These are phyloP conservation scores for Xerocomus nothofagi DNA, from an alignment of 1,284 basidiomycete species.

Conservation along the genomic window DNA sequence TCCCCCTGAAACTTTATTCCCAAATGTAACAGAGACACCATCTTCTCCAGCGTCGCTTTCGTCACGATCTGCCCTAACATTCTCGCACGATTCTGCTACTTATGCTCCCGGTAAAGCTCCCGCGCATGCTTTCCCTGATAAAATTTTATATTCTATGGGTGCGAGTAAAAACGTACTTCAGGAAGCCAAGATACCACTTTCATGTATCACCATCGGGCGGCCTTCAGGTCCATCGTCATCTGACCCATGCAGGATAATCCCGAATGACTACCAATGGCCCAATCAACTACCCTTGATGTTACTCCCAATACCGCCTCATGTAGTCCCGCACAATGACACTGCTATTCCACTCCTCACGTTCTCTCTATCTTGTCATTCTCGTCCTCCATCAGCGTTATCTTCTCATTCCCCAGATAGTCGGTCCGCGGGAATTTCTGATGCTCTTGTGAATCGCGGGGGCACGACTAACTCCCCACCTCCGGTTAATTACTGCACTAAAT, in stretches of 20 bases:
- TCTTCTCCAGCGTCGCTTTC: background rate
- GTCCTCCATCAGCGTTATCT: background rate
- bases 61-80: background rate
- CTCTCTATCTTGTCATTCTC: background rate
- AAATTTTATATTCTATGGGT: background rate
- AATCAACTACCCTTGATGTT: background rate
- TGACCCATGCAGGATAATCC: background rate
- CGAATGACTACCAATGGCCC: background rate
- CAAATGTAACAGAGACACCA: background rate
- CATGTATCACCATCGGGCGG: background rate
- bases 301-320: background rate
- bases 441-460: background rate
- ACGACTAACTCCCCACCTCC: background rate
- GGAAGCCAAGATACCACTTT: background rate
- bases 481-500: slow-evolving; percentile 12
- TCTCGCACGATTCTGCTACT: background rate
- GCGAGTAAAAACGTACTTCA: background rate
- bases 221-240: background rate
- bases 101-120: background rate
- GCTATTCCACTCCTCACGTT: background rate
- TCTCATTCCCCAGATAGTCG: background rate
- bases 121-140: background rate
- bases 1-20: background rate
- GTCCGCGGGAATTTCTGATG: background rate
- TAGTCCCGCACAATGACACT: background rate